These are phyloP conservation scores for Beverwykella pulmonaria DNA, from an alignment of 495 filamentous ascomycete species.

Conservation along the genomic window DNA sequence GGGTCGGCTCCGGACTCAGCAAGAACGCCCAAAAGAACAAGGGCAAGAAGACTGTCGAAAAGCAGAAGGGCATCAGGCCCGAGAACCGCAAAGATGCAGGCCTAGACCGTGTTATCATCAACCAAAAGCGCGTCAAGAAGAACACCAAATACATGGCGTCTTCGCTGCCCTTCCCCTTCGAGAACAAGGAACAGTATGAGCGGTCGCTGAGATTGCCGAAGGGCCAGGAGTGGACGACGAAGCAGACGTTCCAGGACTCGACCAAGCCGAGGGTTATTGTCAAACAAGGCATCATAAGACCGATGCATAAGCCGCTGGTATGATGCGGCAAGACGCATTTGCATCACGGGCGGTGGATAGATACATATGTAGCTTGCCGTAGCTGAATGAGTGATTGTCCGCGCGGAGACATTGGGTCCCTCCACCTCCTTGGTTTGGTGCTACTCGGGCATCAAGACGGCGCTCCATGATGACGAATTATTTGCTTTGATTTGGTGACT, in stretches of 20 bases:
- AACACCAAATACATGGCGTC: constrained; percentile 86
- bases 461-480: not conserved
- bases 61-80: constrained; percentile 72
- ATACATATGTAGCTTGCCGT: not conserved
- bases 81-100: constrained; percentile 80
- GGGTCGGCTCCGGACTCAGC: constrained; percentile 79
- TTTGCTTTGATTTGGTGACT: not conserved
- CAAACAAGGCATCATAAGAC: constrained; percentile 88
- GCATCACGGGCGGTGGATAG: constrained; percentile 9
- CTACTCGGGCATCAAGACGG: not conserved
- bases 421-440: not conserved
- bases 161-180: constrained; percentile 81
- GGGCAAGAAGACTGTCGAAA: constrained; percentile 60
- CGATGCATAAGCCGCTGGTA: constrained; percentile 75
- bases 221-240: constrained; percentile 93
- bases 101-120: constrained; percentile 84
- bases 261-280: constrained; percentile 91
- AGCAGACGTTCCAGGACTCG: constrained; percentile 83
- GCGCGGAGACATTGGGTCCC: not conserved
- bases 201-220: constrained; percentile 81
- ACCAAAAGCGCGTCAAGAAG: constrained; percentile 90
- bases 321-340: not conserved
- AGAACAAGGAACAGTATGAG: constrained; percentile 87
- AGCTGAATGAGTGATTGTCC: not conserved
- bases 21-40: constrained; percentile 63